Evolutionary conservation across 345 rosid genomes (phyloP).

Genomic region (Melaleuca alternifolia): DNA sequence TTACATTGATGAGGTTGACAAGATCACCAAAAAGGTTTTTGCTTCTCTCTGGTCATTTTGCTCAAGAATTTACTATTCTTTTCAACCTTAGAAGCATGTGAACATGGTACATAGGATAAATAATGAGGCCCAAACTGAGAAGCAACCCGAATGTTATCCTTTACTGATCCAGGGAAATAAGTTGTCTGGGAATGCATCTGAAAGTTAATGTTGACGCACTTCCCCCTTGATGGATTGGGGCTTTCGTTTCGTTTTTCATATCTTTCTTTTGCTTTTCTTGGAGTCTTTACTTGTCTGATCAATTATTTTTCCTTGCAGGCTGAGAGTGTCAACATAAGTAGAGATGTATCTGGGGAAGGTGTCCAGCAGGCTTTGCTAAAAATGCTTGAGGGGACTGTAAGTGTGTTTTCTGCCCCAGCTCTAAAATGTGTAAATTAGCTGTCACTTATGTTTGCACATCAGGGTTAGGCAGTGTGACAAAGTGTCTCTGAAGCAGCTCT

Average conservation of each 20-base stretch:
- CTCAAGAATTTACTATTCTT: background rate
- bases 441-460: background rate
- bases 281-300: background rate
- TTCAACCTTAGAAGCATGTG: background rate
- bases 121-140: no score
- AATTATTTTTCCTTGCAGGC: conserved; percentile 41
- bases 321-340: conserved; percentile 91
- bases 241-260: no score
- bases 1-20: conserved; percentile 97
- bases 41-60: background rate
- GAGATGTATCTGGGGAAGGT: conserved; percentile 99
- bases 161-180: no score
- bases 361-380: conserved; percentile 96
- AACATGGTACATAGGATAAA: no score
- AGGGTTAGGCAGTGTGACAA: background rate
- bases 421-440: background rate
- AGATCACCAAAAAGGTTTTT: conserved; percentile 92
- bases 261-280: no score
- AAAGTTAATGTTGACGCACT: no score
- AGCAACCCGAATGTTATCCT: no score
- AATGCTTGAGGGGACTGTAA: conserved; percentile 99
- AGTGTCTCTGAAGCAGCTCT: background rate
- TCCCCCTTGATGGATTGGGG: no score
- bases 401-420: conserved; percentile 10
- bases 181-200: no score